Base-by-base conservation (phyloP, 2,329 filamentous ascomycete species). In the Arachnomyces sp. region DNA sequence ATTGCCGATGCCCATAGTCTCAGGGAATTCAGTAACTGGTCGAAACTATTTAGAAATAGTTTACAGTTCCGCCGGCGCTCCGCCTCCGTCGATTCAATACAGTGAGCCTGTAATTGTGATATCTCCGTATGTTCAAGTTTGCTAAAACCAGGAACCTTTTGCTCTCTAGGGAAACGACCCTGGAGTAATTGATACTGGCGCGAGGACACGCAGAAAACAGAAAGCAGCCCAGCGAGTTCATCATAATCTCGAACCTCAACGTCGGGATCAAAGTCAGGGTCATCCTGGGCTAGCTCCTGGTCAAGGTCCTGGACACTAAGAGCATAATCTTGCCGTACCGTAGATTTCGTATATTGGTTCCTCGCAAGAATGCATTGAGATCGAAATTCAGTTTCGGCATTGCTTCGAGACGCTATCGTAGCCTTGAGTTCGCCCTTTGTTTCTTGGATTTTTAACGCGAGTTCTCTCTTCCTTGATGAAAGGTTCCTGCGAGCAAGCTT, bases 151-250 rank as follows among this genome's bases (percentile, higher is more conserved):
- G 66, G 58, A 2, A 76, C 64, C 8, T 60, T 49, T 2, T 63
- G 58, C 39, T 82, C 77, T 32, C 73, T 71, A 38, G 63, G 54
- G 7, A 81, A 52, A 3, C 73, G 66, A 1, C 73, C 75, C 30
- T 65, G 63, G n/a, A 82, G 57, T 49, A 77, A 76, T 48, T 83
- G 77, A 39, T 80, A 83, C 0, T 72, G 77, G 33, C 73, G 64
- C 34, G 73, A 75, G 42, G 74, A 79, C 12, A 82, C 74, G 45
- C 78, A 82, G 50, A 81, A 84, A 2, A 83, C 77, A 0, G 77
- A 72, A 0, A 84, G 61, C 0, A 63, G 65, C 7, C 56, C 56
- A 0, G 74, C 76, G 6, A 81, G 67, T 32, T 74, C 57, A 0
- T 74, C 67, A 38, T 82, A 82, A 49, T 82, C 70, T 7, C 76